These are phyloP conservation scores for Kockiozyma suomiensis DNA, from an alignment of 805 yeast genomes.

Conservation along the genomic window DNA sequence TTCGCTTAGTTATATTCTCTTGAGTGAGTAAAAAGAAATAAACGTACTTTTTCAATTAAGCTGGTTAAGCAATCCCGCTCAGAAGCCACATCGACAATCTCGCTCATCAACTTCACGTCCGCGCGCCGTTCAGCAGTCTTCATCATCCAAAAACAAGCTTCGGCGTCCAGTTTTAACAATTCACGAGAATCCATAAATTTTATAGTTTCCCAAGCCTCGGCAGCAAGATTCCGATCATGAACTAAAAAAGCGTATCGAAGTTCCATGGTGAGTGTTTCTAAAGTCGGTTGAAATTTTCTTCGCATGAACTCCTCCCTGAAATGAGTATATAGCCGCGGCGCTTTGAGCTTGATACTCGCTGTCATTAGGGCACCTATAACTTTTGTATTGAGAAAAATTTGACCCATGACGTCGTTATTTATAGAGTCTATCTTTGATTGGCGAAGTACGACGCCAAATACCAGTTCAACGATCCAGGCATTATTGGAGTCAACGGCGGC, in stretches of 20 bases:
- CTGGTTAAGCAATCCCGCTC: not conserved
- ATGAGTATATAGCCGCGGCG: conserved; percentile 6
- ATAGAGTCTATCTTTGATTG: conserved; percentile 4
- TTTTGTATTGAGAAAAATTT: conserved; percentile 11
- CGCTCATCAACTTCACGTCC: not conserved
- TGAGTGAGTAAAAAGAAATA: not conserved
- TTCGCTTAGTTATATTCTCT: not conserved
- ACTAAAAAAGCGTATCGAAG: conserved; percentile 18
- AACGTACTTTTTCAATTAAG: conserved; percentile 4
- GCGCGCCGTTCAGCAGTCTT: conserved; percentile 7
- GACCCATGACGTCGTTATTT: conserved; percentile 3
- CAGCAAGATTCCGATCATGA: conserved; percentile 7
- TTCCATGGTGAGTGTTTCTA: conserved; percentile 13
- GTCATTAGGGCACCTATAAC: conserved; percentile 17
- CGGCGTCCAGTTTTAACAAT: not conserved
- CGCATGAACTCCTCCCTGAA: conserved; percentile 21
- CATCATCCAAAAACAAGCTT: conserved; percentile 18
- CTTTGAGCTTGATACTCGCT: conserved; percentile 17
- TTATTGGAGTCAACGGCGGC: conserved; percentile 8
- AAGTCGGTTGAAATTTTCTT: conserved; percentile 13
- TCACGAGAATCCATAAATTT: conserved; percentile 3
- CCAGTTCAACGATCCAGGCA: conserved; percentile 9
- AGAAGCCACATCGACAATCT: conserved; percentile 13
- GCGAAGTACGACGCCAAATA: conserved; percentile 6
- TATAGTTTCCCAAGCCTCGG: conserved; percentile 16